Evolutionary conservation across 1,139 yeast species (phyloP), one percentile per base, ranked within the genome.

Genomic region (Geotrichum bryndzae): DNA sequence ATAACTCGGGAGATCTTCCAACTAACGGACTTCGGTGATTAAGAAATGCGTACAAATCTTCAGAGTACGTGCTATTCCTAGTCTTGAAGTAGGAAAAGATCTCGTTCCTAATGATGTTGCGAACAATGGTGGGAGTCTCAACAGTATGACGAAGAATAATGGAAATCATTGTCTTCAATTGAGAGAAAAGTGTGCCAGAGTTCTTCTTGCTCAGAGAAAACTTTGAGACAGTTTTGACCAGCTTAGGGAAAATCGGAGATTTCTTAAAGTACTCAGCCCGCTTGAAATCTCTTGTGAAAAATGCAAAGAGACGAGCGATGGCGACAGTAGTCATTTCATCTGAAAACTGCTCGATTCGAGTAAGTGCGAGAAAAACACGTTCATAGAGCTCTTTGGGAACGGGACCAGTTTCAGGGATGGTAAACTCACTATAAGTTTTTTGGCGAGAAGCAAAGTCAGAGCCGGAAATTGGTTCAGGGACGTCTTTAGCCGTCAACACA

Each of bases 71-170:
- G 27, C 73, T 68, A 53, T 72, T 70, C 23, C 72, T 67, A 73
- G 77, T 33, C 68, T 64, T 56, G 54, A 74, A 70, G 86, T 63
- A 81, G 72, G 25, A 59, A 35, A 63, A 64, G 50, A 74, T 66
- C 53, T 72, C 76, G 29, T 59, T 64, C 4, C 74, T 70, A 72
- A 90, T 82, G 54, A 82, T 75, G 23, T 76, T 76, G 33, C 78
- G 76, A 22, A 90, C 75, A 18, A 83, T 75, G 0, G 79, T 80
- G 0, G 76, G 74, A 1, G 84, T 81, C 71, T 92, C 98, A 70
- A 86, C 84, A 62, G 91, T 84, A 60, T 88, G 80, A 69, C 97
- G 81, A 4, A 87, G 73, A 35, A 90, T 76, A 29, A 84, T 76
- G 23, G 69, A 59, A 5, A 73, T 54, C 1, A 73, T 65, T 11